These are phyloP conservation scores for Hemileccinum rubropunctum DNA, from an alignment of 768 basidiomycete genomes.

Conservation along the genomic window DNA sequence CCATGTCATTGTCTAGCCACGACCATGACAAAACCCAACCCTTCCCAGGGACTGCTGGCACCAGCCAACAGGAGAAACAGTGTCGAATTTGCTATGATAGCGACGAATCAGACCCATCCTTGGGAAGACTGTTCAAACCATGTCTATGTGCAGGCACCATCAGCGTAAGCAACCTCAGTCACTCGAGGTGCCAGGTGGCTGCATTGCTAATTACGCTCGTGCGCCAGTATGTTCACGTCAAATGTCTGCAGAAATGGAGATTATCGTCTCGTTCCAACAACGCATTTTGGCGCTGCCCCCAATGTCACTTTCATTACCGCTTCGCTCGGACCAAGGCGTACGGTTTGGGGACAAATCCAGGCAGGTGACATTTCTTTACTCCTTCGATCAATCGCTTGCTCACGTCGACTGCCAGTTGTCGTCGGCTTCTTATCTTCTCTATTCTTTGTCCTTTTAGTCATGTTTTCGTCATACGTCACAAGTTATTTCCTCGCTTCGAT, in stretches of 20 bases:
- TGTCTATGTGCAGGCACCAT: conserved; percentile 71
- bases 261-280: conserved; percentile 55
- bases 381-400: conserved; percentile 9
- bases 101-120: conserved; percentile 50
- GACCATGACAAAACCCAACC: conserved; percentile 8
- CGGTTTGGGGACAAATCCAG: conserved; percentile 76
- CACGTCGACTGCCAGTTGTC: conserved; percentile 45
- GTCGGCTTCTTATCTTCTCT: conserved; percentile 59
- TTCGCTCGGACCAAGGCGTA: conserved; percentile 68
- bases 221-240: conserved; percentile 71
- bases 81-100: conserved; percentile 86
- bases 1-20: conserved; percentile 14
- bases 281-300: conserved; percentile 78
- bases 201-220: conserved; percentile 19
- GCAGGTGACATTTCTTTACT: conserved; percentile 35
- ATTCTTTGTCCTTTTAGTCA: conserved; percentile 62
- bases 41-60: conserved; percentile 6
- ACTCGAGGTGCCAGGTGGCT: conserved; percentile 1
- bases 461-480: conserved; percentile 68
- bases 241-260: conserved; percentile 76
- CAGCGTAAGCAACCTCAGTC: conserved; percentile 41
- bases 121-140: conserved; percentile 80
- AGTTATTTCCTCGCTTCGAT: conserved; percentile 62
- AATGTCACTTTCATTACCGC: conserved; percentile 75
- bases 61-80: conserved; percentile 50